Evolutionary conservation across 768 basidiomycete genomes (phyloP).

Genomic region (Russula griseocarnosa): DNA sequence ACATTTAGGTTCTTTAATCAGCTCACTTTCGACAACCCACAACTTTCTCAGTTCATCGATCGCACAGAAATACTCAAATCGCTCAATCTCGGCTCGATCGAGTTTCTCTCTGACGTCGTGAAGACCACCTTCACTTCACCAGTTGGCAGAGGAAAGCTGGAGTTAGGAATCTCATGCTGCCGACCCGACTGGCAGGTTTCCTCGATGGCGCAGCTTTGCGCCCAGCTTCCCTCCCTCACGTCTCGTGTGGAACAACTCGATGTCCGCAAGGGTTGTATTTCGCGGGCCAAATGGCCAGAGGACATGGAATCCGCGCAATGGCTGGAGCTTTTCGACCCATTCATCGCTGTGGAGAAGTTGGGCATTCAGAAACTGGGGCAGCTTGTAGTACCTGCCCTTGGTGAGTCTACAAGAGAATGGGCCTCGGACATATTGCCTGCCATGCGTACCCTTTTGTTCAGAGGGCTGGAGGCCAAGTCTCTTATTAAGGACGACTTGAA

Average conservation of each 20-base stretch:
- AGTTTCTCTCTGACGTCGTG: not conserved
- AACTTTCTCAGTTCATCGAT: not conserved
- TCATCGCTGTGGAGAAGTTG: not conserved
- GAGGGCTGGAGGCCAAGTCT: not conserved
- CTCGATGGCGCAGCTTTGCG: not conserved
- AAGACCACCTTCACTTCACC: no score
- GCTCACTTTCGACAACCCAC: not conserved
- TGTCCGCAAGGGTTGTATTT: not conserved
- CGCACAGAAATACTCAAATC: not conserved
- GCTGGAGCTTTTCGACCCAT: conserved; percentile 1
- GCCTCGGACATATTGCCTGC: not conserved
- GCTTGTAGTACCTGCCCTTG: not conserved
- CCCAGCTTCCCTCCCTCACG: not conserved
- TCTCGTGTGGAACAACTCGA: not conserved
- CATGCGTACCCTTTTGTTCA: not conserved
- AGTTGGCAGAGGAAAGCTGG: not conserved
- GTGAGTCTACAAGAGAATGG: not conserved
- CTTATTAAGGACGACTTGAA: not conserved
- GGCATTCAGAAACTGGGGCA: not conserved
- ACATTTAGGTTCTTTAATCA: not conserved
- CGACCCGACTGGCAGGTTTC: conserved; percentile 8
- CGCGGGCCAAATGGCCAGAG: not conserved
- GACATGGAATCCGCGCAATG: not conserved
- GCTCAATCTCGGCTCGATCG: not conserved
- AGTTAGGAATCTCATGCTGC: not conserved